phyloP scores from a whole-genome alignment of 495 filamentous ascomycete species.

The Penicillium psychrofluorescens region DNA sequence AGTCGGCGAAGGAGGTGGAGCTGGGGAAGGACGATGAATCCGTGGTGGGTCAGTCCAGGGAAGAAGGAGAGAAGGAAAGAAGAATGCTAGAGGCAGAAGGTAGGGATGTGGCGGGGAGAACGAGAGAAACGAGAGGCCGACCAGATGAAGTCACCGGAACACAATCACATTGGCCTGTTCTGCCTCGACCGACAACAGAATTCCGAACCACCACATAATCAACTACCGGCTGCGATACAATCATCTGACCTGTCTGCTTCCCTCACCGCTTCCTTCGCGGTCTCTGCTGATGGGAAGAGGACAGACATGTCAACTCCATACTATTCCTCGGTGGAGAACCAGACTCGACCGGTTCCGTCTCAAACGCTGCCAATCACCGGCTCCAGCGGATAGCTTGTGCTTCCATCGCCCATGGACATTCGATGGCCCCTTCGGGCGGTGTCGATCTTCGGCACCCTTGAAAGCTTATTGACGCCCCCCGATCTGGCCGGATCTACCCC shows the following conservation, averaged over 20 bases:
- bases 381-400: neutral
- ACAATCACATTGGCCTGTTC: neutral
- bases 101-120: neutral
- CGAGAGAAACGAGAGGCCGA: neutral
- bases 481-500: too few relatives aligned
- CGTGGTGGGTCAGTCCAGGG: too few relatives aligned
- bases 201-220: too few relatives aligned
- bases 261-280: too few relatives aligned
- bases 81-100: neutral
- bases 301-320: neutral
- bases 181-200: too few relatives aligned
- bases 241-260: too few relatives aligned
- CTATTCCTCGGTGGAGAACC: neutral
- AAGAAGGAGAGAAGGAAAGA: constrained; percentile 1
- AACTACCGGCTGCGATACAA: too few relatives aligned
- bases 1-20: neutral
- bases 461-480: too few relatives aligned
- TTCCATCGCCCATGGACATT: neutral
- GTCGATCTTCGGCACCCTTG: too few relatives aligned
- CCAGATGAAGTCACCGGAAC: constrained; percentile 3
- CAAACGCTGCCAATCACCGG: neutral
- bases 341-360: neutral
- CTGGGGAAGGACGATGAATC: too few relatives aligned
- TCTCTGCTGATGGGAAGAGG: too few relatives aligned
- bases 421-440: too few relatives aligned